These are phyloP conservation scores for Mycena crocata DNA, from an alignment of 768 basidiomycete genomes.

Conservation along the genomic window DNA sequence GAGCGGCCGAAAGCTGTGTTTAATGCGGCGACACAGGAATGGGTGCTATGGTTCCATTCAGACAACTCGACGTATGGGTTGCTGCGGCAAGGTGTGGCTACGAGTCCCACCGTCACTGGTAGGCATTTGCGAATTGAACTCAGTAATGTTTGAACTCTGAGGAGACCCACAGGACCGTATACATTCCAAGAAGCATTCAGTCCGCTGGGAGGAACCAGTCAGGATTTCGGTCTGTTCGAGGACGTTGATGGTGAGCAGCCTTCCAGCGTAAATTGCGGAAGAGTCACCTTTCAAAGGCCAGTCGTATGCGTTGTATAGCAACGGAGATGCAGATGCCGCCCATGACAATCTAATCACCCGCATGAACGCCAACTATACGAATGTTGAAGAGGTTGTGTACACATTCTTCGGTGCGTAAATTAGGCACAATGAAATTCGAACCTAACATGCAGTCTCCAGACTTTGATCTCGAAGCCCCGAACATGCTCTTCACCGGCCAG, in stretches of 20 bases:
- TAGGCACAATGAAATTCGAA: not conserved
- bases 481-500: conserved; percentile 37
- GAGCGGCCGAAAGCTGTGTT: conserved; percentile 43
- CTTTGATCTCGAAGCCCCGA: conserved; percentile 40
- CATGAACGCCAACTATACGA: conserved; percentile 38
- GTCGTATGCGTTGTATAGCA: conserved; percentile 40
- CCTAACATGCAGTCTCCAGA: conserved; percentile 9
- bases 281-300: conserved; percentile 20
- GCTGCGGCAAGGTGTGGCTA: conserved; percentile 42
- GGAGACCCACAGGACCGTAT: conserved; percentile 40
- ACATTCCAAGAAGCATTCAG: conserved; percentile 36
- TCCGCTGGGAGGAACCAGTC: conserved; percentile 37
- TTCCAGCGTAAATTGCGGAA: no score
- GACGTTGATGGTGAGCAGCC: conserved; percentile 33
- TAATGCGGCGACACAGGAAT: conserved; percentile 36
- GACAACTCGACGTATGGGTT: conserved; percentile 44
- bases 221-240: conserved; percentile 40
- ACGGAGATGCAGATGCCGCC: conserved; percentile 37
- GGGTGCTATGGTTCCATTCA: conserved; percentile 46
- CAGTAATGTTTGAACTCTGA: not conserved
- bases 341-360: conserved; percentile 41
- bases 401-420: conserved; percentile 36
- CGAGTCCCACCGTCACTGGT: conserved; percentile 43
- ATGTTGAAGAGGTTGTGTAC: conserved; percentile 41
- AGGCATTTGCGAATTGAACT: not conserved